Evolutionary conservation across 768 basidiomycete genomes (phyloP), one percentile per base, ranked within the genome.

Genomic region (Phylloporus sp.): DNA sequence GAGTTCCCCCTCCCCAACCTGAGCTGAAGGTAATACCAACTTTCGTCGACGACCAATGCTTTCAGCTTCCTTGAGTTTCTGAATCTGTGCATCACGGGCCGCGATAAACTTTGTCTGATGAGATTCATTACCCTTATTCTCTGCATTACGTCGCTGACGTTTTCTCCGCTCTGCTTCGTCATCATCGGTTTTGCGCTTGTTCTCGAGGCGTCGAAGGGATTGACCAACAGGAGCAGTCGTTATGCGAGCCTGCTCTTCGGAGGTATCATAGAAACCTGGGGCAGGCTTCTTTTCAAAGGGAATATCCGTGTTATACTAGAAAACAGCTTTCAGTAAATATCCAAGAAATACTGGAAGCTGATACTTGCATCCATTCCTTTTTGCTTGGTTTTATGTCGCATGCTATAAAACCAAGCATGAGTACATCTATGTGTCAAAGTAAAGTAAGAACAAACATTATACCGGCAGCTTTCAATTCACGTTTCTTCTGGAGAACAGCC

Each of bases 241-340:
- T 34, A 85, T 75, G 44, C 90, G 87, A 5, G 92, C 87, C 62
- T 94, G 87, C 65, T 99, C 97, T 59, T 95, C 97, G 0, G 86
- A 80, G 2, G 91, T 94, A 66, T 99, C 97, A 70, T 98, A 99
- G 73, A 99, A 99, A 0, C 97, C 97, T 10, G 95, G 73, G 0
- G 92, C 94, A 0, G 97, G 79, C 64, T 91, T 91, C 75, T 98
- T 97, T 74, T 99, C 97, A 66, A 98, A 98, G 0, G 97, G 97
- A 59, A 97, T 97, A 65, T 99, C 97, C 45, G 93, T 84, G 63
- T 97, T 99, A 73, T 98, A 99, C 90, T 97, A 57, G 28, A 58
- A 36, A 15, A 45, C 24, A 16, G 22, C 6, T 16, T 39, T 55
- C 11, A 49, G 50, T 12, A 22, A 43, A 31, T 18, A 52, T 45